Evolutionary conservation across 352 stramenopile genomes (phyloP), one percentile per base, ranked within the genome.

Genomic region (Globisporangium iwayamae): DNA sequence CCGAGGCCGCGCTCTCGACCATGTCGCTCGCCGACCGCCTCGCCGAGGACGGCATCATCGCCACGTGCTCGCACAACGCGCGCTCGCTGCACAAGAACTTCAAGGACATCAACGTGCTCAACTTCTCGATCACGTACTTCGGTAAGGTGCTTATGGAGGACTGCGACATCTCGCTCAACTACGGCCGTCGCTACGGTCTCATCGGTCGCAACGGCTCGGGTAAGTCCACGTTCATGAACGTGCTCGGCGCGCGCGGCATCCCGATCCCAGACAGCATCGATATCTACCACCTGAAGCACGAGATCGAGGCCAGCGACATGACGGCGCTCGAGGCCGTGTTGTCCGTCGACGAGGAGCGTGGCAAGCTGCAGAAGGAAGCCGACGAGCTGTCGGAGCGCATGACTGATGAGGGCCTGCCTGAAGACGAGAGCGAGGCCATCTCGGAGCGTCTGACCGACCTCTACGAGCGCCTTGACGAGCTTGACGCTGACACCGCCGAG

Each of bases 171-270:
- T 87, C 97, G 63, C 82, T 99, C 60, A 99, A 99, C 85, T 98
- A 97, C 74, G 97, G 97, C 32, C 96, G 97, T 70, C 93, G 97
- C 5, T 99, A 99, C 71, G 97, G 92, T 20, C 79, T 99, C 25
- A 97, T 99, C 57, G 97, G 97, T 22, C 84, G 93, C 65, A 99
- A 99, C 78, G 96, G 96, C 4, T 98, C 79, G 25, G 96, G 96
- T 67, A 98, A 99, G 70, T 97, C 89, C 8, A 99, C 97, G 20
- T 93, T 99, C 59, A 96, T 99, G 87, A 97, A 98, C 74, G 93
- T 96, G 22, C 70, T 99, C n/a, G 97, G 96, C 32, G 96, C 95
- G 39, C 79, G 96, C 30, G 91, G 94, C 18, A 83, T 99, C 56
- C 96, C 91, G 38, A 98, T 99, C 67, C 95, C 96, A 6, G 90